Conservation (phyloP, 2,329 filamentous ascomycete genomes). For the Calcarisporium arbuscula region DNA sequence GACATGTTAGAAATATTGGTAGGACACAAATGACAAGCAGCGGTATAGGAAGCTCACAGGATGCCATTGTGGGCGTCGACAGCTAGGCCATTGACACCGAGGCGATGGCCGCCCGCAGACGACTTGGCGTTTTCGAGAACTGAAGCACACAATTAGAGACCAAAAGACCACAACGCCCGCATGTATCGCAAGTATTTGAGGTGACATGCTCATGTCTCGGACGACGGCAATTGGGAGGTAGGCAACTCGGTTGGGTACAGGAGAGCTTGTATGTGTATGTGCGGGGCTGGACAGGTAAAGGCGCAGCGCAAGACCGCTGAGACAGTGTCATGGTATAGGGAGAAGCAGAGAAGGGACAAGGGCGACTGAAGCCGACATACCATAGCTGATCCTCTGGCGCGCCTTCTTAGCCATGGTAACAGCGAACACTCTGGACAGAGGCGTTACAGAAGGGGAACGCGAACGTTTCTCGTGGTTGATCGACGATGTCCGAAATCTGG, state of each 20-base stretch:
- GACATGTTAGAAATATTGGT: slow-evolving; percentile 1
- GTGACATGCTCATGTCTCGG: too few relatives aligned
- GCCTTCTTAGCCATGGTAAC: slow-evolving; percentile 62
- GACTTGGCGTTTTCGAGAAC: slow-evolving; percentile 55
- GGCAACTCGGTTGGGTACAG: too few relatives aligned
- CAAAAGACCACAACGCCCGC: too few relatives aligned
- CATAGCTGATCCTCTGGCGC: slow-evolving; percentile 65
- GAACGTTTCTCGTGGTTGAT: too few relatives aligned
- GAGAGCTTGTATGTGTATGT: background rate
- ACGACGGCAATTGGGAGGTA: too few relatives aligned
- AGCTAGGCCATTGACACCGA: slow-evolving; percentile 91
- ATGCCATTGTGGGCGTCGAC: slow-evolving; percentile 79
- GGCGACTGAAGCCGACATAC: slow-evolving; percentile 32
- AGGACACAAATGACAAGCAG: slow-evolving; percentile 9
- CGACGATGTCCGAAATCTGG: too few relatives aligned
- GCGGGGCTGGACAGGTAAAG: background rate
- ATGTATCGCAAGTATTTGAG: too few relatives aligned
- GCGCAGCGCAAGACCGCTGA: too few relatives aligned
- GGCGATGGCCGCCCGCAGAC: slow-evolving; percentile 71
- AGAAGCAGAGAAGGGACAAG: slow-evolving; percentile 1
- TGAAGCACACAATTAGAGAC: slow-evolving; percentile 22
- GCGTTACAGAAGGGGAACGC: slow-evolving; percentile 8
- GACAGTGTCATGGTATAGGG: slow-evolving; percentile 2
- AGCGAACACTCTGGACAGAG: too few relatives aligned
- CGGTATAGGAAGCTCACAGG: slow-evolving; percentile 54